Conservation (phyloP, 1,284 basidiomycete genomes). For the Ustilago curta region DNA sequence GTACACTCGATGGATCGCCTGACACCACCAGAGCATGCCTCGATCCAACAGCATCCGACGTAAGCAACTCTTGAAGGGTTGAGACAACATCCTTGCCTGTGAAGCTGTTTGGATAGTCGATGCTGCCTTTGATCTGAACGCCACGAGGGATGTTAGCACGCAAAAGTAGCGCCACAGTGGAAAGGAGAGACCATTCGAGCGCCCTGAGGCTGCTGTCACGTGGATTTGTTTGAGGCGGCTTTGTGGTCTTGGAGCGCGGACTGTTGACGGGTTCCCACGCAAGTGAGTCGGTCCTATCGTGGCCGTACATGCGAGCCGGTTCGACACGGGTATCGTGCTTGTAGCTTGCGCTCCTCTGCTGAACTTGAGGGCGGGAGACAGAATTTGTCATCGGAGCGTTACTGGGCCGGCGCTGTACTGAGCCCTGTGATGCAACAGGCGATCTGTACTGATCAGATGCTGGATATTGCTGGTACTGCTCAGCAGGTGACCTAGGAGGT, state of each 20-base stretch:
- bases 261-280: constrained; percentile 42
- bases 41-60: constrained; percentile 24
- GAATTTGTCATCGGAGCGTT: background rate
- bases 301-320: constrained; percentile 20
- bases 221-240: background rate
- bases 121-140: constrained; percentile 76
- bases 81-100: constrained; percentile 65
- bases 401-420: constrained; percentile 21
- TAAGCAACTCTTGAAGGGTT: constrained; percentile 54
- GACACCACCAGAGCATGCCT: constrained; percentile 71
- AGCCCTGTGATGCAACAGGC: constrained; percentile 10
- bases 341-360: constrained; percentile 9
- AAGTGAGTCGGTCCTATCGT: constrained; percentile 37
- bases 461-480: constrained; percentile 11
- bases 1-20: constrained; percentile 12
- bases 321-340: constrained; percentile 9
- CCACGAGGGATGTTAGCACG: constrained; percentile 85
- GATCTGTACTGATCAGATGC: constrained; percentile 2
- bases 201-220: constrained; percentile 3
- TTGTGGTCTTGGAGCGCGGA: constrained; percentile 14
- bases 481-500: background rate
- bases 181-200: constrained; percentile 82
- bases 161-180: constrained; percentile 86
- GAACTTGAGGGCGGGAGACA: background rate
- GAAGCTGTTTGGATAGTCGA: constrained; percentile 66